These are phyloP conservation scores for Canariomyces notabilis DNA, from an alignment of 2,329 filamentous ascomycete genomes.

Conservation along the genomic window DNA sequence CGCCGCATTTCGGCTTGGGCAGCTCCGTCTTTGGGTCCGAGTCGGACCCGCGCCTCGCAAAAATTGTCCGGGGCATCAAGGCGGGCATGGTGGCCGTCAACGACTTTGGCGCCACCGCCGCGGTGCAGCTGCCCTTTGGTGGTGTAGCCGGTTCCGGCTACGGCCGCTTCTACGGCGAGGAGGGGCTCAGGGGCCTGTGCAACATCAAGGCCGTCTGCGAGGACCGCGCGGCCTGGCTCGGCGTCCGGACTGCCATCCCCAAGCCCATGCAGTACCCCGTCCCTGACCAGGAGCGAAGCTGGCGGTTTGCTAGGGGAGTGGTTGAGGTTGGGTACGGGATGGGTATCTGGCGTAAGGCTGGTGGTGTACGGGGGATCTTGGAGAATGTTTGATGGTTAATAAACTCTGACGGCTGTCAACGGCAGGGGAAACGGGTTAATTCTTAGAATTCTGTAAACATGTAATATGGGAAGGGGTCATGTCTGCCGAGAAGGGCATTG, in stretches of 20 bases:
- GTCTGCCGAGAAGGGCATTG: too few relatives aligned
- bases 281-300: slow-evolving; percentile 55
- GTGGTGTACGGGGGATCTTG: slow-evolving; percentile 26
- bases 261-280: slow-evolving; percentile 78
- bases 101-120: slow-evolving; percentile 91
- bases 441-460: background rate
- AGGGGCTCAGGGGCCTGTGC: slow-evolving; percentile 78
- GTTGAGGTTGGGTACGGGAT: slow-evolving; percentile 56
- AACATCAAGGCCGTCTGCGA: slow-evolving; percentile 83
- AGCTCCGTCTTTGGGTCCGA: slow-evolving; percentile 79
- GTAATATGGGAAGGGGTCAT: background rate
- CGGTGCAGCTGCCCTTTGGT: slow-evolving; percentile 90
- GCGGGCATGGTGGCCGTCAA: slow-evolving; percentile 93
- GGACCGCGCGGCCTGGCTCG: slow-evolving; percentile 61
- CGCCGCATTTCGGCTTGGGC: slow-evolving; percentile 78
- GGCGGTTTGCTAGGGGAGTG: slow-evolving; percentile 58
- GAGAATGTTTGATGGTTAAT: slow-evolving; percentile 22
- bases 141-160: slow-evolving; percentile 87
- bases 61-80: slow-evolving; percentile 63
- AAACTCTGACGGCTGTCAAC: background rate
- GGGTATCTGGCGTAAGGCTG: slow-evolving; percentile 18
- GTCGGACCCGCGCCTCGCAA: slow-evolving; percentile 52
- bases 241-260: slow-evolving; percentile 73
- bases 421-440: background rate
- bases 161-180: slow-evolving; percentile 85